Percentiles rank a stretch among this genome's conserved stretches.
phyloP scores from a whole-genome alignment of 2,329 filamentous ascomycete species.

The Calonectria naviculata region DNA sequence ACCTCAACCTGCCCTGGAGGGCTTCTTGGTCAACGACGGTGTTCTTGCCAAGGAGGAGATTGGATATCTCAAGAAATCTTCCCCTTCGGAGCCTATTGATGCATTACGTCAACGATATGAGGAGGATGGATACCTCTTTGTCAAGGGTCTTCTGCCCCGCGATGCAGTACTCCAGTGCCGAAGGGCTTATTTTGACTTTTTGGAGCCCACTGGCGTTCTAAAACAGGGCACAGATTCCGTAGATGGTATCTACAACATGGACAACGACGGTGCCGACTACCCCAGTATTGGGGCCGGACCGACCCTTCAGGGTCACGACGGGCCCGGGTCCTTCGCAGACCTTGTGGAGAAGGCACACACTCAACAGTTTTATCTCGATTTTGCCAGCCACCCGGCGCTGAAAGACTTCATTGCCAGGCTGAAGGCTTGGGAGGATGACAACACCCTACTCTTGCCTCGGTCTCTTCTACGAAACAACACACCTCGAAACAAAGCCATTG shows the following conservation, averaged over 20 bases:
- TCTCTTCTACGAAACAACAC: slow-evolving; percentile 65
- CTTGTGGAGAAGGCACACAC: slow-evolving; percentile 25
- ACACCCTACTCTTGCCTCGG: slow-evolving; percentile 17
- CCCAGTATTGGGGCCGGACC: slow-evolving; percentile 23
- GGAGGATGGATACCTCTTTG: slow-evolving; percentile 1
- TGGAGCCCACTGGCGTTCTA: slow-evolving; percentile 11
- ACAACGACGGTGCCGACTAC: slow-evolving; percentile 15
- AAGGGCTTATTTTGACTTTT: slow-evolving; percentile 22
- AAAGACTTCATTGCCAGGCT: slow-evolving; percentile 15
- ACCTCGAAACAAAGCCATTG: slow-evolving; percentile 66
- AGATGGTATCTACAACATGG: slow-evolving; percentile 18
- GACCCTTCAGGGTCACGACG: not conserved
- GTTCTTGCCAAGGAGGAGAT: slow-evolving; percentile 2
- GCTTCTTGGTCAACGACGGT: slow-evolving; percentile 7
- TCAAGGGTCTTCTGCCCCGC: slow-evolving; percentile 21
- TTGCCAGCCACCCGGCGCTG: slow-evolving; percentile 11
- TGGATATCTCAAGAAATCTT: slow-evolving; percentile 1
- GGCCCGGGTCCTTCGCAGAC: slow-evolving; percentile 19
- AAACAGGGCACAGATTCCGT: slow-evolving; percentile 11
- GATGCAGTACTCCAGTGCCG: slow-evolving; percentile 19
- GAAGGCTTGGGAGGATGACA: slow-evolving; percentile 17
- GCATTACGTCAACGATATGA: slow-evolving; percentile 2
- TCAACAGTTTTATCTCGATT: slow-evolving; percentile 21
- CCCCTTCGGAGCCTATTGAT: slow-evolving; percentile 1
- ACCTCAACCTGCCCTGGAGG: not conserved